Percentiles rank a stretch among this genome's conserved stretches.
Evolutionary conservation across 2,329 filamentous ascomycete species (phyloP).

Genomic region (Colletotrichum liaoningense): DNA sequence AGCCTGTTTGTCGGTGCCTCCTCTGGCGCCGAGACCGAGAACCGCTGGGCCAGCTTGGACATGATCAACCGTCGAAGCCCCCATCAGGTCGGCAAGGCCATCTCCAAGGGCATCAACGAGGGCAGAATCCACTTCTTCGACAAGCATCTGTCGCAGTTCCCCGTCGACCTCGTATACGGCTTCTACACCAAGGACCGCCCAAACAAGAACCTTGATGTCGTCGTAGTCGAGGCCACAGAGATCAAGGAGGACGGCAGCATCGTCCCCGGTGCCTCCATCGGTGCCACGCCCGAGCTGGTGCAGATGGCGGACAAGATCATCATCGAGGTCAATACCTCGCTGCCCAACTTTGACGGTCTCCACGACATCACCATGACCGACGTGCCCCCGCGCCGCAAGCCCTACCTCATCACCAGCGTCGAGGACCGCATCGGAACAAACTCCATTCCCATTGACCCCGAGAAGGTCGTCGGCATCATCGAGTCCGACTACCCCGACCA

Average conservation of each 20-base stretch:
- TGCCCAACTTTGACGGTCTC: conserved; percentile 86
- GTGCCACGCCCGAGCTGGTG: conserved; percentile 85
- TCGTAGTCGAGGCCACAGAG: conserved; percentile 85
- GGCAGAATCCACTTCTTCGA: conserved; percentile 93
- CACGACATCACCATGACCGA: conserved; percentile 95
- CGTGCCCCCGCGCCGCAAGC: conserved; percentile 82
- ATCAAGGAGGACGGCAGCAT: conserved; percentile 92
- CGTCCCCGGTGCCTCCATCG: conserved; percentile 86
- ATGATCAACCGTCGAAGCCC: conserved; percentile 90
- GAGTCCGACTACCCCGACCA: conserved; percentile 87
- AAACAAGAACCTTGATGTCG: conserved; percentile 81
- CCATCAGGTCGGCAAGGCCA: conserved; percentile 91
- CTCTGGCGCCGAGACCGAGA: conserved; percentile 89
- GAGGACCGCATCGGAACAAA: conserved; percentile 88
- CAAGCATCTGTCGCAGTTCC: conserved; percentile 95
- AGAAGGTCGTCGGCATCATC: conserved; percentile 85
- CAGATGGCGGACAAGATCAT: conserved; percentile 94
- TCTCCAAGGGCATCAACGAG: conserved; percentile 90
- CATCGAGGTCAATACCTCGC: conserved; percentile 90
- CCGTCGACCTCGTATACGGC: conserved; percentile 85
- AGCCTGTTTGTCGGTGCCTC: conserved; percentile 91
- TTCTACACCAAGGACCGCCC: conserved; percentile 86
- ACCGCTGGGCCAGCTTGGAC: conserved; percentile 87
- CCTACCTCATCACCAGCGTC: conserved; percentile 85
- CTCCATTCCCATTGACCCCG: conserved; percentile 85